Base-by-base conservation (phyloP, 31 red algal genomes). In the Porphyra umbilicalis region DNA sequence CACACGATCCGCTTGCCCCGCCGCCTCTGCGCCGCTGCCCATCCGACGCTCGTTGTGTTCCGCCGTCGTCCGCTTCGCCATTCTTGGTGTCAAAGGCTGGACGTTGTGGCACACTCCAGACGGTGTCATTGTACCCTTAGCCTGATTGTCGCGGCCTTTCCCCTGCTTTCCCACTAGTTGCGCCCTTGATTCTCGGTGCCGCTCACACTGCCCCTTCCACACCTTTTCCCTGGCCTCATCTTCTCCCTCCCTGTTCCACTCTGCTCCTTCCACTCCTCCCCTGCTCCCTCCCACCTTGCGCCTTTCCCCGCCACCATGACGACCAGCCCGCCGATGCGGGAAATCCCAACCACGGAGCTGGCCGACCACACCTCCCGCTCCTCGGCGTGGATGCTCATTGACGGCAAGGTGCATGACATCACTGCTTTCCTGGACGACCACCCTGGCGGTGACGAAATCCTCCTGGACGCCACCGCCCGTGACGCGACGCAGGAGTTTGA, bases 371-470 rank as follows among this genome's bases (percentile, higher is more conserved):
- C 83, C n/a, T 75, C 88, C 6, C 82, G 79, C 46, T 75, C 87
- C 16, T 80, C 78, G 25, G 93, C 88, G 39, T 99, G 97, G 97
- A 88, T 99, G 89, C 83, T 99, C n/a, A 94, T 99, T 75, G 86
- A 94, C 35, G 84, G 85, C 34, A 96, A 93, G 42, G 94, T 99
- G 36, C 96, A 99, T 40, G 93, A 95, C 77, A 80, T 96, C 13
- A 93, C 94, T 8, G 35, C 32, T 29, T 99, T 96, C 85, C 83
- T 99, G 7, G 42, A 85, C 14, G 97, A 99, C 80, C 97, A 99
- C 76, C 97, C 97, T 11, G 97, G 97, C 35, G 97, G 97, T 37
- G 97, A 95, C 16, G 97, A 99, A 77, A 86, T 99, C 33, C 68
- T 99, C 20, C 78, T 99, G 8, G 93, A 99, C 75, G 86, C 92